phyloP scores from a whole-genome alignment of 2,329 filamentous ascomycete species.

The Sporothrix luriei region DNA sequence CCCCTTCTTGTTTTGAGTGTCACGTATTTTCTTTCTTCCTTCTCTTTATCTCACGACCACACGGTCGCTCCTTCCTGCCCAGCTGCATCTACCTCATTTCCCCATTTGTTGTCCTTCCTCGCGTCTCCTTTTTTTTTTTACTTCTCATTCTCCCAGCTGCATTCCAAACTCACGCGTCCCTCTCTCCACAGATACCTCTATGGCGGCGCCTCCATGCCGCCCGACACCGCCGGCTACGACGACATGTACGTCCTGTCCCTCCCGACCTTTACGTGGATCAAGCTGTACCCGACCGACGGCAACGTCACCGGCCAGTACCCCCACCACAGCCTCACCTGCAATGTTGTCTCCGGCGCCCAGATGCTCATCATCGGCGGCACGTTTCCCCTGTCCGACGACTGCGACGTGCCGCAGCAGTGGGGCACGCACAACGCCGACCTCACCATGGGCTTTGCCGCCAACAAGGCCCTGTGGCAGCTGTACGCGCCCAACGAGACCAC shows the following conservation, averaged over 20 bases:
- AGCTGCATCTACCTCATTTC: neutral
- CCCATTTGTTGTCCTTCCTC: neutral
- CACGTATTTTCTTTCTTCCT: neutral
- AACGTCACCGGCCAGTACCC: constrained; percentile 48
- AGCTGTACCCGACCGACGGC: constrained; percentile 51
- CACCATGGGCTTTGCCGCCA: constrained; percentile 51
- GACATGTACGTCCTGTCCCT: constrained; percentile 65
- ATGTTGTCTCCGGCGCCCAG: constrained; percentile 58
- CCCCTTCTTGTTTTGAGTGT: neutral
- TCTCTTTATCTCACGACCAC: neutral
- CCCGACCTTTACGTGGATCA: constrained; percentile 66
- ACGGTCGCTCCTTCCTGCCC: neutral
- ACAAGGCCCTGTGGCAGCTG: constrained; percentile 56
- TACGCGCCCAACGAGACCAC: constrained; percentile 53
- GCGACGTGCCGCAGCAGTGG: constrained; percentile 57
- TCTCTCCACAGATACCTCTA: constrained; percentile 58
- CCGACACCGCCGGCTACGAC: constrained; percentile 56
- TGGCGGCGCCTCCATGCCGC: constrained; percentile 56
- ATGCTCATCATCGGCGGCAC: constrained; percentile 66
- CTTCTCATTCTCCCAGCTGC: neutral
- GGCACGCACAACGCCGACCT: constrained; percentile 61
- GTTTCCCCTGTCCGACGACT: constrained; percentile 53
- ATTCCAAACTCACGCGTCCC: neutral
- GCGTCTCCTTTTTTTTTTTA: neutral
- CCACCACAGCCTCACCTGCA: constrained; percentile 61